Conservation (phyloP, 1,139 yeast genomes). For the Pichia sp. region DNA sequence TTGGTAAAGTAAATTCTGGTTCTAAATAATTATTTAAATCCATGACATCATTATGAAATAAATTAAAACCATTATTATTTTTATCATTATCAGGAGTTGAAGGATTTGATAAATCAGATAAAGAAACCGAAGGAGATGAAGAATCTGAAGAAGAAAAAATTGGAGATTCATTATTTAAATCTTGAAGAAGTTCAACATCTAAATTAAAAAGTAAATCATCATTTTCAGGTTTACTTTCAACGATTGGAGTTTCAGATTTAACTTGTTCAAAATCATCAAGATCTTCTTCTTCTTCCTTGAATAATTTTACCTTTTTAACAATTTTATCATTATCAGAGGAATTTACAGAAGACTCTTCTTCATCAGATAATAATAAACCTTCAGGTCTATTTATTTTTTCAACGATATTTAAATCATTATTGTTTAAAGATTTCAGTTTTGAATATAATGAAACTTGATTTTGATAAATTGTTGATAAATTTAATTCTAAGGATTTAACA, state of each 20-base stretch:
- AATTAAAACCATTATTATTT: neutral
- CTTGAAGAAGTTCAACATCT: neutral
- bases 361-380: conserved; percentile 21
- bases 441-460: conserved; percentile 24
- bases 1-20: conserved; percentile 7
- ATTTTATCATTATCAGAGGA: neutral
- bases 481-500: conserved; percentile 43
- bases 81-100: neutral
- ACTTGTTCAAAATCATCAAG: neutral
- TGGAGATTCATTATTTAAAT: neutral
- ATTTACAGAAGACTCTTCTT: conserved; percentile 2
- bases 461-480: conserved; percentile 19
- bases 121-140: neutral
- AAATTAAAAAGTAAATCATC: neutral
- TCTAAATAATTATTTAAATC: conserved; percentile 10
- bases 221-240: too few relatives aligned
- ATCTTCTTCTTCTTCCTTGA: neutral
- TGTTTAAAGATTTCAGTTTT: conserved; percentile 14
- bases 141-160: neutral
- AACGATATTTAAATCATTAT: conserved; percentile 13
- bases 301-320: too few relatives aligned
- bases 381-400: conserved; percentile 21
- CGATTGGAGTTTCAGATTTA: too few relatives aligned
- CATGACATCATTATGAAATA: conserved; percentile 6
- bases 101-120: conserved; percentile 1